These are phyloP conservation scores for Rhizopogon vulgaris DNA, from an alignment of 768 basidiomycete genomes.

Conservation along the genomic window DNA sequence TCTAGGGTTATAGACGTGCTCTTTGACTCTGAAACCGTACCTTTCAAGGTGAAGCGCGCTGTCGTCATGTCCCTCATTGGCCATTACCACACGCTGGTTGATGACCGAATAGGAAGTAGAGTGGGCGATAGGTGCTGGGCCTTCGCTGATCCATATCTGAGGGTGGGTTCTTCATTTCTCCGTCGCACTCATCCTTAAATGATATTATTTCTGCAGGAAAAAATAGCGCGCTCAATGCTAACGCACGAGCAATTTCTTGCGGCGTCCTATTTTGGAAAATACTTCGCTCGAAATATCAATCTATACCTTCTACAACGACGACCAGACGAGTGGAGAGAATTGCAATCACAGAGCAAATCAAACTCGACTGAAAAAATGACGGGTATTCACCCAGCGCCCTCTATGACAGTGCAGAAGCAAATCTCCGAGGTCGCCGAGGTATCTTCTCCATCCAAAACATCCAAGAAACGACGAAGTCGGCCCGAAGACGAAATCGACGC, in stretches of 20 bases:
- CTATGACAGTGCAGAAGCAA: neutral
- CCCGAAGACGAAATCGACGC: constrained; percentile 69
- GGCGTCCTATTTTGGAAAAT: constrained; percentile 81
- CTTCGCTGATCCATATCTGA: constrained; percentile 87
- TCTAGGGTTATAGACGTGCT: constrained; percentile 77
- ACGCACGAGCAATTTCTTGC: constrained; percentile 66
- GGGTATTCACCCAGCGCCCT: constrained; percentile 5
- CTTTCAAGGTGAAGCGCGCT: constrained; percentile 58
- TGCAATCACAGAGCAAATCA: constrained; percentile 46
- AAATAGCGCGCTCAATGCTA: constrained; percentile 79
- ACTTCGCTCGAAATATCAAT: constrained; percentile 74
- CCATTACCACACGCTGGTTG: constrained; percentile 73
- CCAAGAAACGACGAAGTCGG: constrained; percentile 39
- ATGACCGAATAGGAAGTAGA: constrained; percentile 87
- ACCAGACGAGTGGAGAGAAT: constrained; percentile 78
- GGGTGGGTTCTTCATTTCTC: constrained; percentile 38
- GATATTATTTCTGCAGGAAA: constrained; percentile 52
- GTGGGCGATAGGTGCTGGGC: constrained; percentile 91
- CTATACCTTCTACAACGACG: constrained; percentile 71
- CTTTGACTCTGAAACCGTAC: constrained; percentile 61
- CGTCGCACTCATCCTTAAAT: neutral
- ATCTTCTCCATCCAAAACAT: constrained; percentile 20
- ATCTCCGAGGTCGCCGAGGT: neutral
- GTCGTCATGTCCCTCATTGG: constrained; percentile 74
- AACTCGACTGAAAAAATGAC: constrained; percentile 12